Evolutionary conservation across 805 yeast genomes (phyloP).

Genomic region (Blastobotrys robertii): DNA sequence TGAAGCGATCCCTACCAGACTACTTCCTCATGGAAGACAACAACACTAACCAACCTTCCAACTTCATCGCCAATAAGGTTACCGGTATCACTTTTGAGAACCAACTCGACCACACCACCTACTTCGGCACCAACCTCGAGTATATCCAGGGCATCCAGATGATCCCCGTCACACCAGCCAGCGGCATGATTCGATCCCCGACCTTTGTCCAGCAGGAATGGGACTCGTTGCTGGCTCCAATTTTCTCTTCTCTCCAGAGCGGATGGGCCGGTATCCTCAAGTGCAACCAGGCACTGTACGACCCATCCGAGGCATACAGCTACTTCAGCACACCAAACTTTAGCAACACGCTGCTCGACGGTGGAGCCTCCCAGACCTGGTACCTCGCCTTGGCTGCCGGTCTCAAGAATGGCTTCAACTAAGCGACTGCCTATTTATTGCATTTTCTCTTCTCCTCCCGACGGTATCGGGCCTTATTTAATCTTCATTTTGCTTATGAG

Average conservation of each 20-base stretch:
- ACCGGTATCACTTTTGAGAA: slow-evolving; percentile 73
- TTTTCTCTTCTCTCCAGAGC: slow-evolving; percentile 36
- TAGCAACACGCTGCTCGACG: slow-evolving; percentile 49
- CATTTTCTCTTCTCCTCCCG: neutral
- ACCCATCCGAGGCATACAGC: slow-evolving; percentile 52
- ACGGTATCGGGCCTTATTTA: neutral
- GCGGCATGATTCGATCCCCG: slow-evolving; percentile 44
- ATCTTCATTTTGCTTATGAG: neutral
- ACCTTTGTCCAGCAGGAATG: slow-evolving; percentile 48
- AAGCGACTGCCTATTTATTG: neutral
- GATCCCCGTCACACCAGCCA: slow-evolving; percentile 62
- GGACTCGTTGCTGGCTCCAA: slow-evolving; percentile 38
- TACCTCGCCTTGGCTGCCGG: slow-evolving; percentile 61
- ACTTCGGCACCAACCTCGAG: slow-evolving; percentile 54
- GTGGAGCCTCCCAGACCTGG: slow-evolving; percentile 85
- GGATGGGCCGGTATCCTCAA: slow-evolving; percentile 62
- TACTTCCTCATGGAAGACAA: slow-evolving; percentile 45
- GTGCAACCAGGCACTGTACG: slow-evolving; percentile 63
- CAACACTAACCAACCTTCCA: slow-evolving; percentile 44
- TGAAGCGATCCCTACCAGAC: slow-evolving; percentile 42
- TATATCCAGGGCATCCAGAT: slow-evolving; percentile 76
- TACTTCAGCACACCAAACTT: slow-evolving; percentile 52
- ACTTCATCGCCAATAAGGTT: slow-evolving; percentile 52
- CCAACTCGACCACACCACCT: slow-evolving; percentile 65
- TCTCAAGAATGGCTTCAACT: slow-evolving; percentile 13